Evolutionary conservation across 306 rosid species (phyloP).

Genomic region (Prinsepia uniflora): DNA sequence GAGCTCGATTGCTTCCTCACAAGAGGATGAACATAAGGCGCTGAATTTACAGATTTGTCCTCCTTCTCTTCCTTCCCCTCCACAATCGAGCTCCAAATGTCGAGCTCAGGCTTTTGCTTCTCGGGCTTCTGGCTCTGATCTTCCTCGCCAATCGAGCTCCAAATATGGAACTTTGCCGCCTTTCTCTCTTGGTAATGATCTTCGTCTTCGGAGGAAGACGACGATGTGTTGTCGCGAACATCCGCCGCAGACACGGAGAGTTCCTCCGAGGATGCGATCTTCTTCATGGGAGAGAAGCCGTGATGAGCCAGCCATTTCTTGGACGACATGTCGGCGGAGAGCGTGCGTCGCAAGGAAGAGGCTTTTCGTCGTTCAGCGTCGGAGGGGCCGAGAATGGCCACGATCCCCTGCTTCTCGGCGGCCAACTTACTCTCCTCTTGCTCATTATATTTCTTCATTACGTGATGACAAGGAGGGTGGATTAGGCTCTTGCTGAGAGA

Average conservation of each 20-base stretch:
- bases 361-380: conserved; percentile 31
- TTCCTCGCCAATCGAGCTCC: conserved; percentile 42
- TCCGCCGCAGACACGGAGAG: conserved; percentile 23
- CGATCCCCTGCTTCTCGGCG: conserved; percentile 57
- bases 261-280: conserved; percentile 47
- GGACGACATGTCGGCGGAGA: conserved; percentile 96
- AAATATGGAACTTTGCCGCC: conserved; percentile 34
- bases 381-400: conserved; percentile 50
- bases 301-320: conserved; percentile 63
- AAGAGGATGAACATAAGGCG: conserved; percentile 80
- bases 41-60: conserved; percentile 27
- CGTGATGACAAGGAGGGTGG: conserved; percentile 20
- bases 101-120: conserved; percentile 26
- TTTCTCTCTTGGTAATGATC: conserved; percentile 26
- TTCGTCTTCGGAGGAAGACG: conserved; percentile 26
- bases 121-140: conserved; percentile 25
- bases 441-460: conserved; percentile 22
- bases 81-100: conserved; percentile 55
- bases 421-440: neutral
- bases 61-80: conserved; percentile 34
- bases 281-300: conserved; percentile 46
- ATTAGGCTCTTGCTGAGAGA: conserved; percentile 26
- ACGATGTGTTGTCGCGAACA: conserved; percentile 24
- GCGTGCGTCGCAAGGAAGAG: conserved; percentile 62
- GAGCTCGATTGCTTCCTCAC: conserved; percentile 53